Evolutionary conservation across 2,329 filamentous ascomycete genomes (phyloP).

Genomic region (Capronia epimyces): DNA sequence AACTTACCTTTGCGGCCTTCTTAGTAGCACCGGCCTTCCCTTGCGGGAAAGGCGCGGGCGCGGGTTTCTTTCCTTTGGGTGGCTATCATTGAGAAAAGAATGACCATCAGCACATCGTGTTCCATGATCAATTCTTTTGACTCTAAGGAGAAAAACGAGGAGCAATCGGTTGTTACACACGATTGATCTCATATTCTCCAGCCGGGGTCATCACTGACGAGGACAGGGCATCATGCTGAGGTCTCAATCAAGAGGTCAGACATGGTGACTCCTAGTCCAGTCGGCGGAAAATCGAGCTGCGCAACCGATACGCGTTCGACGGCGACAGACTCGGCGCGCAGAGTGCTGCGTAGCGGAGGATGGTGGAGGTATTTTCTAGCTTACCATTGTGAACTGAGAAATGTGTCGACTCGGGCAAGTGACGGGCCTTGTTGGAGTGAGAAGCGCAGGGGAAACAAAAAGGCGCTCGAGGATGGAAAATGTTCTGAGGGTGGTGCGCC

Average conservation of each 20-base stretch:
- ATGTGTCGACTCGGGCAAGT: neutral
- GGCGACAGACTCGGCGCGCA: neutral
- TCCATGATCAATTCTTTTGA: constrained; percentile 66
- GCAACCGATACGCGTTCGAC: constrained; percentile 5
- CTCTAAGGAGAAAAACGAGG: constrained; percentile 65
- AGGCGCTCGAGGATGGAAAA: constrained; percentile 2
- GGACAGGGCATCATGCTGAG: constrained; percentile 6
- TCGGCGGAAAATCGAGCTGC: constrained; percentile 12
- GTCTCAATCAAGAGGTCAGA: constrained; percentile 23
- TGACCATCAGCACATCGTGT: constrained; percentile 76
- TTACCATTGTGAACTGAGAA: constrained; percentile 22
- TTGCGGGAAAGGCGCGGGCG: constrained; percentile 92
- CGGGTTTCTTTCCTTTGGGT: constrained; percentile 99
- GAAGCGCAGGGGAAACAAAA: constrained; percentile 2
- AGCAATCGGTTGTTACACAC: constrained; percentile 5
- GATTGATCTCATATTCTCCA: constrained; percentile 10
- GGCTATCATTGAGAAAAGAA: constrained; percentile 99
- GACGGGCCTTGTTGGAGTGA: neutral
- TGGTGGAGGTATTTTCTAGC: constrained; percentile 10
- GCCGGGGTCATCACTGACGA: constrained; percentile 21
- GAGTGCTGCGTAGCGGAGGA: constrained; percentile 1
- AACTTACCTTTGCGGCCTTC: constrained; percentile 88
- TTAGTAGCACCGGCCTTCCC: constrained; percentile 79
- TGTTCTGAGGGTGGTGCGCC: neutral
- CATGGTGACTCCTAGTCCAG: constrained; percentile 5